Evolutionary conservation across 1,284 basidiomycete species (phyloP).

Genomic region (Exsudoporus floridanus): DNA sequence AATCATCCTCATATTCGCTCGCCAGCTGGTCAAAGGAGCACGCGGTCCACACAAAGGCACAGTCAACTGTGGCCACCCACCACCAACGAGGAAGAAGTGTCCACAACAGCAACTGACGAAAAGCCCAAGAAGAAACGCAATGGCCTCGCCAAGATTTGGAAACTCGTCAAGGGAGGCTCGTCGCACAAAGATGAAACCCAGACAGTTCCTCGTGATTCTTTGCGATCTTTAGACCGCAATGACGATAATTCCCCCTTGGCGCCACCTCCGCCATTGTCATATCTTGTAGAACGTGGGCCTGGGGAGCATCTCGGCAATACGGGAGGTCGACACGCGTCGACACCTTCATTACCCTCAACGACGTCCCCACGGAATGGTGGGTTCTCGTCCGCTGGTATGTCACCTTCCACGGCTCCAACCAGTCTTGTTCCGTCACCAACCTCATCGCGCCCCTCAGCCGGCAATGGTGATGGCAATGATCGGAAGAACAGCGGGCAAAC

Average conservation of each 20-base stretch:
- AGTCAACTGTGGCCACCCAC: constrained; percentile 56
- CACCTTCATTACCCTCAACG: constrained; percentile 61
- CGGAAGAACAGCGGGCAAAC: constrained; percentile 40
- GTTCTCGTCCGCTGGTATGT: constrained; percentile 55
- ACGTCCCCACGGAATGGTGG: constrained; percentile 53
- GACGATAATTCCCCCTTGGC: constrained; percentile 75
- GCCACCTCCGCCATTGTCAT: constrained; percentile 83
- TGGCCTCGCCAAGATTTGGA: constrained; percentile 82
- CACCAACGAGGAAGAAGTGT: constrained; percentile 36
- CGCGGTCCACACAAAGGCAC: constrained; percentile 45
- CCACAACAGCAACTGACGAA: constrained; percentile 29
- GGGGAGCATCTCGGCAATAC: constrained; percentile 43
- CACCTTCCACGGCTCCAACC: constrained; percentile 69
- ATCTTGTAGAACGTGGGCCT: constrained; percentile 71
- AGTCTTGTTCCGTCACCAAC: constrained; percentile 71
- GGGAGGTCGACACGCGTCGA: constrained; percentile 59
- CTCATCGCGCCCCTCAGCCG: constrained; percentile 60
- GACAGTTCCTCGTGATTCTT: constrained; percentile 20
- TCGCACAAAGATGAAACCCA: constrained; percentile 40
- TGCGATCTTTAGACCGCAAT: constrained; percentile 42
- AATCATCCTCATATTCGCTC: constrained; percentile 42
- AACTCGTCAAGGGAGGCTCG: constrained; percentile 63
- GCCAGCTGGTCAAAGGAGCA: constrained; percentile 43
- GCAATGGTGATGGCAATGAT: constrained; percentile 52
- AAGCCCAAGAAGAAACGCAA: constrained; percentile 72